Evolutionary conservation across 83 land plant genomes (phyloP).

Genomic region (Thuja plicata): DNA sequence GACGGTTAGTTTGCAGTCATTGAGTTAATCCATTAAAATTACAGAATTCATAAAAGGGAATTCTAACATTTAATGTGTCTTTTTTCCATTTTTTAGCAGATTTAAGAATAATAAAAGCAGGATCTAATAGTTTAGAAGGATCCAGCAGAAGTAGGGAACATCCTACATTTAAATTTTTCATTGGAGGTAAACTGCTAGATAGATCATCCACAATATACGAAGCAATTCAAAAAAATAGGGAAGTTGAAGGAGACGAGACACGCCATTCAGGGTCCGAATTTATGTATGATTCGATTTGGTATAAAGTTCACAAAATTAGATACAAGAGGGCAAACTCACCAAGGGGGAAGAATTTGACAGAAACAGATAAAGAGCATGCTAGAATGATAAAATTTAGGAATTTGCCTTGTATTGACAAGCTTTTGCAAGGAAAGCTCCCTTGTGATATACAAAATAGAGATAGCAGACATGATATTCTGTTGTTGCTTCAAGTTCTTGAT

Average conservation of each 20-base stretch:
- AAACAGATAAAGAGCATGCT: background rate
- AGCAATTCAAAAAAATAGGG: too few species aligned
- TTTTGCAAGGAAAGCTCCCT: slow-evolving; percentile 30
- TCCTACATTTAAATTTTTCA: too few species aligned
- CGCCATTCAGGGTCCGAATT: slow-evolving; percentile 39
- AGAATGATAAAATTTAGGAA: background rate
- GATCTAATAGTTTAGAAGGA: too few species aligned
- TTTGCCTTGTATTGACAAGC: slow-evolving; percentile 7
- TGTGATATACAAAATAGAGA: slow-evolving; percentile 42
- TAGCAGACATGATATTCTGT: slow-evolving; percentile 37
- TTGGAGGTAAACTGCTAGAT: too few species aligned
- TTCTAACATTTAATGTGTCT: too few species aligned
- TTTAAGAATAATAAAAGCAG: slow-evolving; percentile 14
- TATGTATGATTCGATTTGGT: slow-evolving; percentile 49
- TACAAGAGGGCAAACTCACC: slow-evolving; percentile 42
- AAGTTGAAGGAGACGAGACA: slow-evolving; percentile 3
- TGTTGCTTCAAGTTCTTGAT: slow-evolving; percentile 43
- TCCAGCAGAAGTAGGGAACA: too few species aligned
- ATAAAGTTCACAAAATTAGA: slow-evolving; percentile 53
- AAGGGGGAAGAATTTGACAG: background rate
- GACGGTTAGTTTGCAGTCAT: too few species aligned
- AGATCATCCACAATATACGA: too few species aligned
- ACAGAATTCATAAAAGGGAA: too few species aligned
- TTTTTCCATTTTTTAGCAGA: background rate
- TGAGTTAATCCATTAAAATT: background rate